Evolutionary conservation across 1,139 yeast genomes (phyloP).

Genomic region (Keqinozyma sinolaborantium): DNA sequence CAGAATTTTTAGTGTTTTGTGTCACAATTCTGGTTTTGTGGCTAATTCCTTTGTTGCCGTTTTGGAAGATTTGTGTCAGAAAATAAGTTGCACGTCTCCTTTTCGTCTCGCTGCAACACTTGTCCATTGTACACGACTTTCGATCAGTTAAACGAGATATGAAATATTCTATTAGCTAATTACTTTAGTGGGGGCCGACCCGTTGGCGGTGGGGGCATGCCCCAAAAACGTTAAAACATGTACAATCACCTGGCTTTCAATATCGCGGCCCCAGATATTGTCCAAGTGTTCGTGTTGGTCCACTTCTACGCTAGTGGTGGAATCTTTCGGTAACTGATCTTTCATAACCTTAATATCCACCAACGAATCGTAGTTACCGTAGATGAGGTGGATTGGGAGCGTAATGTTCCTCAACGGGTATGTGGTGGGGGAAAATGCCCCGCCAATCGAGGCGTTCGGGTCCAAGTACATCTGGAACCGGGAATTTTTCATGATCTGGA

Average conservation of each 20-base stretch:
- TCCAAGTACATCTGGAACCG: slow-evolving; percentile 90
- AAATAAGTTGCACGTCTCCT: background rate
- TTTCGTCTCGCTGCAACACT: background rate
- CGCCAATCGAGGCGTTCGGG: slow-evolving; percentile 12
- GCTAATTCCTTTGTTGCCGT: background rate
- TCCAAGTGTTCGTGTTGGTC: slow-evolving; percentile 81
- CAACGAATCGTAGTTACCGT: slow-evolving; percentile 77
- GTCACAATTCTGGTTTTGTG: background rate
- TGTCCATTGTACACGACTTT: background rate
- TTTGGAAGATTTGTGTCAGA: background rate
- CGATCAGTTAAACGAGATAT: too few relatives aligned
- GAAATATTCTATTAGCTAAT: too few relatives aligned
- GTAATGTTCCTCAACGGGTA: slow-evolving; percentile 55
- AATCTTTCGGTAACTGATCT: slow-evolving; percentile 41
- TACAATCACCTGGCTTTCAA: slow-evolving; percentile 39
- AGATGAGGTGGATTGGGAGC: slow-evolving; percentile 70
- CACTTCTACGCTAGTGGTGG: slow-evolving; percentile 44
- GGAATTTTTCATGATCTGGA: slow-evolving; percentile 79
- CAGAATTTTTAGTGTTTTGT: background rate
- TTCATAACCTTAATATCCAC: slow-evolving; percentile 81
- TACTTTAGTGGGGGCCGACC: too few relatives aligned
- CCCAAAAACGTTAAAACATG: slow-evolving; percentile 46
- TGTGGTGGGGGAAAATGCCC: slow-evolving; percentile 33
- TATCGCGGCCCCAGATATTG: slow-evolving; percentile 80
- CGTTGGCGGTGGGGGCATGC: too few relatives aligned